Evolutionary conservation across 805 yeast genomes (phyloP), one percentile per base, ranked within the genome.

Genomic region (Kluyveromyces wickerhamii): DNA sequence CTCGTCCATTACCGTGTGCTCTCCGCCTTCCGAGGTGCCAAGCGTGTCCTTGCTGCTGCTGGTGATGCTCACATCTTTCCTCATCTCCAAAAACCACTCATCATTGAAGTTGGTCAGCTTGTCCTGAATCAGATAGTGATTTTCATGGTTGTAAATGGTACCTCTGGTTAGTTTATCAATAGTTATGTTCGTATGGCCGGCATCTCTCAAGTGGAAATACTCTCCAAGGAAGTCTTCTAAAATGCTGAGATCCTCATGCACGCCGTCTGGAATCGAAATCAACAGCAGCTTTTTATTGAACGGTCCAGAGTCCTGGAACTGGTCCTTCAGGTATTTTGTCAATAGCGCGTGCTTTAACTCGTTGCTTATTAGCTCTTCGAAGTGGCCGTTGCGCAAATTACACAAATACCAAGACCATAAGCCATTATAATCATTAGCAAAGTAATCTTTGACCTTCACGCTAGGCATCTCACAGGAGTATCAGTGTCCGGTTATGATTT

Each of bases 341-440:
- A 62, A 37, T n/a, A 52, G 44, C 2, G 52, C 42, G 11, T 40
- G 47, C 32, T 53, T 58, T 13, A 48, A 26, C 26, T 42, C 36
- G 34, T 60, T 54, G 8, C 45, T 42, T 2, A 51, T 51, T 7
- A 62, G 41, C 37, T 58, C 56, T 36, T 61, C 66, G 38, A 61
- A 62, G 20, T 51, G 48, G 1, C 66, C 66, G 10, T 51, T 47
- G 32, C 61, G 43, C 7, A 62, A 43, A 30, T 57, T 57, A n/a
- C 49, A 33, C 20, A 61, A 32, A 39, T 59, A 61, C 66, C 66
- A 62, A 13, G 60, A 49, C 60, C 63, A 59, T 13, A 60, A 41
- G 10, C 57, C 61, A 34, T 59, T 54, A 18, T 52, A 52, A 34
- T 54, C 57, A 30, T 57, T 52, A 19, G 53, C 60, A 28, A 45